Evolutionary conservation across 2,329 filamentous ascomycete species (phyloP), one percentile per base, ranked within the genome.

Genomic region (Calonectria honghensis): DNA sequence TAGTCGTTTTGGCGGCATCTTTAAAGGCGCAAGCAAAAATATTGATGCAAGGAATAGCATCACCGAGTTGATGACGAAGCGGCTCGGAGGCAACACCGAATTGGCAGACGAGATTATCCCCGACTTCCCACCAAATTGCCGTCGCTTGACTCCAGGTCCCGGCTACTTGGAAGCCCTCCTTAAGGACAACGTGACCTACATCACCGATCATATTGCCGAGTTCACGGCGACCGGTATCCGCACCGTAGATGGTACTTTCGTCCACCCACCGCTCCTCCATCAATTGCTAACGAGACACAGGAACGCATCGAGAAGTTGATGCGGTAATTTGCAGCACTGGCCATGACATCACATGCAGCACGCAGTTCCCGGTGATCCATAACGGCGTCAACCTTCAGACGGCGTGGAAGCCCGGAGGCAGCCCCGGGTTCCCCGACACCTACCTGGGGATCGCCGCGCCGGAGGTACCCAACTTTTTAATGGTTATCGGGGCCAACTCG

Each of bases 281-380:
- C 29, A 7, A 4, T 31, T 39, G 45, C 57, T 70, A 51, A 70
- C 14, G 13, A 18, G 29, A 18, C 9, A 13, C 18, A 70, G 68
- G 68, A 31, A 57, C 37, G 3, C 68, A 71, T 29, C 51, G 48
- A 32, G 50, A 71, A 24, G 68, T 71, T 2, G 61, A 71, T 13
- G 68, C 61, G 11, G 14, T 71, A 6, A 71, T 71, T 13, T 71
- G 61, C 61, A 57, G 59, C 24, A 71, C 68, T 13, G 68, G 68
- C 0, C 59, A 65, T 18, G 61, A 71, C 27, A 51, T 71, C 7
- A 66, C 45, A 27, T 65, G 64, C 37, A 65, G 59, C 29, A 57
- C 59, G 1, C 68, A 71, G 35, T 71, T 65, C 29, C 50, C 68
- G 16, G 50, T 71, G 1, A 32, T 65, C 6, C 59, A 57, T 50